These are phyloP conservation scores for Cornus controversa DNA, from an alignment of 148 eudicot species.

Conservation along the genomic window DNA sequence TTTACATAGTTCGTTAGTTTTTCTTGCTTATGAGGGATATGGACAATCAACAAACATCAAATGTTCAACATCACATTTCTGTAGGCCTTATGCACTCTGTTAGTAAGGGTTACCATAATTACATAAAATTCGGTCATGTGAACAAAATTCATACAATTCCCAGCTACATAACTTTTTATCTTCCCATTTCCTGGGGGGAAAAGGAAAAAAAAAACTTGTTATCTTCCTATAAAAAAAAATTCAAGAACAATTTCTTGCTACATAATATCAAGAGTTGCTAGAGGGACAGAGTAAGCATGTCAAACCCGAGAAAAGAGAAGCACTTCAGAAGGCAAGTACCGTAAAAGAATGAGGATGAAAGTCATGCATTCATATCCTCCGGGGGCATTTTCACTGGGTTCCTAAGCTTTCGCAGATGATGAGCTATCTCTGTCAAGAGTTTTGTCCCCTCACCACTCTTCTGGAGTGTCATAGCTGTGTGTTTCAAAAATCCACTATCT, in stretches of 20 bases:
- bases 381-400: constrained; percentile 19
- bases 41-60: background rate
- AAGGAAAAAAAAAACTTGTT: too few relatives aligned
- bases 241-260: too few relatives aligned
- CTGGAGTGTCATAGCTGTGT: constrained; percentile 53
- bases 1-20: background rate
- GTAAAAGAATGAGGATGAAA: constrained; percentile 6
- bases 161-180: background rate
- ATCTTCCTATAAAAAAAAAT: background rate
- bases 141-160: background rate
- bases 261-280: background rate
- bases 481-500: constrained; percentile 58
- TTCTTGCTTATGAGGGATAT: background rate
- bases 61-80: background rate
- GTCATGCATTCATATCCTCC: constrained; percentile 28
- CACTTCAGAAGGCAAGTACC: constrained; percentile 1
- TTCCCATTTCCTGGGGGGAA: too few relatives aligned
- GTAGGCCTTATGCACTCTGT: background rate
- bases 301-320: background rate
- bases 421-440: constrained; percentile 58
- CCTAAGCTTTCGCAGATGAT: constrained; percentile 52
- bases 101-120: too few relatives aligned
- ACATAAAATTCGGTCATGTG: background rate
- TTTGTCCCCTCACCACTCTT: constrained; percentile 60
- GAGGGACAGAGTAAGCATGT: background rate